Evolutionary conservation across 257 asterid species (phyloP), one percentile per base, ranked within the genome.

Genomic region (Eucommia ulmoides): DNA sequence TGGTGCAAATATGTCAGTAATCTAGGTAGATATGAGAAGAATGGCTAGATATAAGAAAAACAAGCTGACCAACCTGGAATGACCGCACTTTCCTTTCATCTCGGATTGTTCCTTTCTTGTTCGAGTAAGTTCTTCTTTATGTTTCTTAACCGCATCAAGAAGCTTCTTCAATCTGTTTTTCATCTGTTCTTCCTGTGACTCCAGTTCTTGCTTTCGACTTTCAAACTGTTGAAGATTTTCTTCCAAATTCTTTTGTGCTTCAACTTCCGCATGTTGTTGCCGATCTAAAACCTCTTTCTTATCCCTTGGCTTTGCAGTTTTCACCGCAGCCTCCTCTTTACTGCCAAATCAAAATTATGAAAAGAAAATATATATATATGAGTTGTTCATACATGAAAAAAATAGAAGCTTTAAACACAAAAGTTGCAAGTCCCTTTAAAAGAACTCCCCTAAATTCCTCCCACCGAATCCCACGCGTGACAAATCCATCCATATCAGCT

Each of bases 281-380:
- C 99, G 67, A 61, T 91, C 99, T 67, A 80, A 70, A 38, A 81
- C 84, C 82, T 91, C 99, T 68, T 91, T 86, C 79, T 86, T 95
- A 50, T 79, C 94, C 65, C 86, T 86, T 52, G 86, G 53, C 65
- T 79, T 91, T 20, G 96, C 94, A 73, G 99, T 91, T 83, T 75
- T 74, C 83, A 73, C 83, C 59, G 95, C 96, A 57, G 99, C 96
- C 82, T 86, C 86, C 72, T 86, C 99, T 73, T 91, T 86, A 60
- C 99, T 91, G 82, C 68, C 70, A 50, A 60, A 74, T 15, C 48
- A 52, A 44, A 22, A n/a, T n/a, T n/a, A n/a, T n/a, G n/a, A n/a
- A n/a, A n/a, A n/a, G n/a, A n/a, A n/a, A n/a, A n/a, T n/a, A n/a
- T n/a, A n/a, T n/a, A n/a, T n/a, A n/a, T n/a, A n/a, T n/a, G n/a